These are phyloP conservation scores for Drechslerella dactyloides DNA, from an alignment of 2,329 filamentous ascomycete genomes.

Conservation along the genomic window DNA sequence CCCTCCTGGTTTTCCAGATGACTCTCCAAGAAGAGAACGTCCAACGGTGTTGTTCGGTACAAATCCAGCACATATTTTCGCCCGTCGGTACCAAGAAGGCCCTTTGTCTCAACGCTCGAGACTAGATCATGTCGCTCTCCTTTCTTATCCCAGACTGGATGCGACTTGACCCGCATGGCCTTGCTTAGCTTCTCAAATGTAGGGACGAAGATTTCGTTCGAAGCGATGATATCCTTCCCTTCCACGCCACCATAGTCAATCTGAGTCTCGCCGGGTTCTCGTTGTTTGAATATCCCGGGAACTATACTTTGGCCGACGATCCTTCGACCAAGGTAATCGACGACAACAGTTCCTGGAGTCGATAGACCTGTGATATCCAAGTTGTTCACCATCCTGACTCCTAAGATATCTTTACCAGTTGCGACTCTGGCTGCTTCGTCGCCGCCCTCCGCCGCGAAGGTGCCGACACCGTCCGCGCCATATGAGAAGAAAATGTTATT, in stretches of 20 bases:
- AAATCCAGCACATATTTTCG: slow-evolving; percentile 97
- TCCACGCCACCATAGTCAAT: slow-evolving; percentile 99
- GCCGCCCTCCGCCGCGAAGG: slow-evolving; percentile 93
- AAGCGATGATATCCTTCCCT: slow-evolving; percentile 91
- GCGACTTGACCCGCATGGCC: slow-evolving; percentile 87
- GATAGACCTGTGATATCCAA: slow-evolving; percentile 93
- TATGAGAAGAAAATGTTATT: slow-evolving; percentile 99
- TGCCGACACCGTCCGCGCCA: slow-evolving; percentile 94
- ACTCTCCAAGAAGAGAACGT: slow-evolving; percentile 88
- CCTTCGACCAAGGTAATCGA: slow-evolving; percentile 96
- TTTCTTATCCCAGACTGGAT: slow-evolving; percentile 98
- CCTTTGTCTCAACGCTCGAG: slow-evolving; percentile 96
- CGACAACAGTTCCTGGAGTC: slow-evolving; percentile 92
- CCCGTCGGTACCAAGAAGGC: slow-evolving; percentile 92
- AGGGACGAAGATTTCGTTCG: slow-evolving; percentile 81
- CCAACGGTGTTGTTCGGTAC: slow-evolving; percentile 90
- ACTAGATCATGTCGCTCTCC: slow-evolving; percentile 87
- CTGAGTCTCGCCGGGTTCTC: slow-evolving; percentile 95
- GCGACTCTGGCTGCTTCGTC: slow-evolving; percentile 95
- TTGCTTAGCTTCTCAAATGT: slow-evolving; percentile 91
- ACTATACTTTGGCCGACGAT: slow-evolving; percentile 98
- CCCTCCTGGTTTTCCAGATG: slow-evolving; percentile 61
- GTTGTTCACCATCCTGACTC: slow-evolving; percentile 94
- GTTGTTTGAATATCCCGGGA: slow-evolving; percentile 98
- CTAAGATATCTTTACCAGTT: slow-evolving; percentile 93